A percentile compares a stretch with the other conserved stretches of the same genome.
Conservation (phyloP, 345 rosid species). For the Boechera divaricarpa region DNA sequence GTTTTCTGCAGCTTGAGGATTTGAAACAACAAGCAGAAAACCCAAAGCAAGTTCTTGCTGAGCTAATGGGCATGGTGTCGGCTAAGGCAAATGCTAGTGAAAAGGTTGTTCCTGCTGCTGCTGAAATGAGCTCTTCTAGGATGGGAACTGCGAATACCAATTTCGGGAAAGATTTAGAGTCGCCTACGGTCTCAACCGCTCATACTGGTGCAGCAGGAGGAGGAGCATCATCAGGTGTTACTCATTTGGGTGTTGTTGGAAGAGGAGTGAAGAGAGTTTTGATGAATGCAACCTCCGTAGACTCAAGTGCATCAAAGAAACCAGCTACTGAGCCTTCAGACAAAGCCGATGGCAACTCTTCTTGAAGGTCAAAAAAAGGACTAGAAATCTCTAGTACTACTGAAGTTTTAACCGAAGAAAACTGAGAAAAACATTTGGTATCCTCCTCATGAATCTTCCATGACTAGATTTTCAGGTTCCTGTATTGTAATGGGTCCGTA, state of each 20-base stretch:
- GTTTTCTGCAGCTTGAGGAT: slow-evolving; percentile 83
- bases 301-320: slow-evolving; percentile 68
- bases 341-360: slow-evolving; percentile 54
- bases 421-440: slow-evolving; percentile 11
- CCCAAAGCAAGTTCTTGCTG: slow-evolving; percentile 74
- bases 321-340: slow-evolving; percentile 53
- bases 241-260: slow-evolving; percentile 89
- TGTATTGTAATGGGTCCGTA: slow-evolving; percentile 8
- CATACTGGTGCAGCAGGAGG: slow-evolving; percentile 65
- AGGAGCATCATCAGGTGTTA: slow-evolving; percentile 61
- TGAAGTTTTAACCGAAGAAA: slow-evolving; percentile 10
- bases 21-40: slow-evolving; percentile 68
- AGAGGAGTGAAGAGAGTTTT: slow-evolving; percentile 91
- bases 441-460: neutral
- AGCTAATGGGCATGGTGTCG: slow-evolving; percentile 70
- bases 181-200: slow-evolving; percentile 71
- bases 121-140: slow-evolving; percentile 60
- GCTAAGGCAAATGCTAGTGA: slow-evolving; percentile 53
- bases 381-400: neutral
- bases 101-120: slow-evolving; percentile 52
- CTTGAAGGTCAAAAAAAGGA: slow-evolving; percentile 7
- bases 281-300: slow-evolving; percentile 51
- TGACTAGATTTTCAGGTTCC: slow-evolving; percentile 8
- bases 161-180: slow-evolving; percentile 56
- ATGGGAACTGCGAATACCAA: slow-evolving; percentile 52